Base-by-base conservation (phyloP, 495 filamentous ascomycete species). In the Diplogelasinospora grovesii region DNA sequence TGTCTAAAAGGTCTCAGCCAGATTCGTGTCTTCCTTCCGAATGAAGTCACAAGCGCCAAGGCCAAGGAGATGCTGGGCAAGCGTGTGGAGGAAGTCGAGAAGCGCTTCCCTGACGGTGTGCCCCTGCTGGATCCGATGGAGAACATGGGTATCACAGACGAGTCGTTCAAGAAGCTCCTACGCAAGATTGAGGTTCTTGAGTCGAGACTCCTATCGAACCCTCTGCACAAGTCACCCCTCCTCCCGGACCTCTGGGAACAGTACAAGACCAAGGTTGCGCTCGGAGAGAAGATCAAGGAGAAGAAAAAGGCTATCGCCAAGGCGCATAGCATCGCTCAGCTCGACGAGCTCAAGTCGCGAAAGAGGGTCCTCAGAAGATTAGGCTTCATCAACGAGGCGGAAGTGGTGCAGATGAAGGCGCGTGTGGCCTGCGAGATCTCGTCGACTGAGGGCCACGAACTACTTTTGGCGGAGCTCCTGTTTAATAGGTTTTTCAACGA, bases 401-500 rank as follows among this genome's bases (percentile, higher is more conserved):
- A 96, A 55, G 86, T 97, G 6, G 88, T 98, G 35, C 79, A 95
- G 65, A 73, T 96, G 52, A 98, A 98, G 68, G 92, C 88, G 5
- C 80, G 92, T 22, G 92, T 96, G 5, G 92, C 92, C 7, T 98
- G 92, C 64, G 92, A 97, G 69, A 97, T 98, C 42, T 75, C 71
- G 35, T 90, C 86, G 52, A 92, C 89, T 2, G 89, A 95, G 48
- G 76, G 74, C 19, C 77, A 81, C 45, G 93, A 97, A 53, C 69
- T 97, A 19, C 78, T 98, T 50, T 76, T 98, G 2, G 83, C 82
- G 30, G 93, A 98, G 63, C 68, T 98, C 21, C 74, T 98, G 4
- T 96, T 98, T 68, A 93, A 96, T 61, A 78, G 89, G 39, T 95
- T 95, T 72, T 98, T 98, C 74, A 97, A 97, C 61, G 88, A 95